phyloP scores from a whole-genome alignment of 2,329 filamentous ascomycete genomes.

The Thyridium curvatum region DNA sequence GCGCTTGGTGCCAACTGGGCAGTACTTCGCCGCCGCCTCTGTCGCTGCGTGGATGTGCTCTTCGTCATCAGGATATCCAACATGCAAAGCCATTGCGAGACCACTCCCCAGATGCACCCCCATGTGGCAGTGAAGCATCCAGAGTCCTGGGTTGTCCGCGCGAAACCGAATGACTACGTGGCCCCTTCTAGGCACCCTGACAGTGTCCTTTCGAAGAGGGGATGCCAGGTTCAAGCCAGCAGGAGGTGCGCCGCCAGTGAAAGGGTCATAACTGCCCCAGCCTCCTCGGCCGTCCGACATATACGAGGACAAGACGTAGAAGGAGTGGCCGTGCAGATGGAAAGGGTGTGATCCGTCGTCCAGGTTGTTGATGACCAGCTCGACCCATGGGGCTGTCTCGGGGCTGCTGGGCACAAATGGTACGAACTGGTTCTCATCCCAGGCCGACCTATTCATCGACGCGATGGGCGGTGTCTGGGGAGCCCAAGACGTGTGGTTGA shows the following conservation, averaged over 20 bases:
- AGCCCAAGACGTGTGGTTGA: constrained; percentile 11
- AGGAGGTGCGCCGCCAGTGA: constrained; percentile 1
- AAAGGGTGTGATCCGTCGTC: constrained; percentile 16
- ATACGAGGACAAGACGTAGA: constrained; percentile 9
- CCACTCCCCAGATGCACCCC: constrained; percentile 7
- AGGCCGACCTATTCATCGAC: constrained; percentile 2
- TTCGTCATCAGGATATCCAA: constrained; percentile 1
- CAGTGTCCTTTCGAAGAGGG: constrained; percentile 14
- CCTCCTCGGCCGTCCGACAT: constrained; percentile 1
- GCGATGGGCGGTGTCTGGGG: constrained; percentile 7
- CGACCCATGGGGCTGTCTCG: background rate
- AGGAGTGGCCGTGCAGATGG: constrained; percentile 16
- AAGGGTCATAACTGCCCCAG: constrained; percentile 12
- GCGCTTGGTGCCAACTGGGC: background rate
- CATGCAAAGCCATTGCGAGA: constrained; percentile 8
- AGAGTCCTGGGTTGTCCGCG: constrained; percentile 8
- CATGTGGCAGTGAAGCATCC: constrained; percentile 11
- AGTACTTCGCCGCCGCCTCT: background rate
- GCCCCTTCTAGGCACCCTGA: constrained; percentile 6
- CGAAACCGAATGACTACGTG: constrained; percentile 7
- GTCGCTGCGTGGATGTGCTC: background rate
- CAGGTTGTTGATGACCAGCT: constrained; percentile 10
- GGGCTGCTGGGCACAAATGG: constrained; percentile 1
- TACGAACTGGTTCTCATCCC: constrained; percentile 8
- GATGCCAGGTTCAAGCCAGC: constrained; percentile 4